Evolutionary conservation across 208 protist species (phyloP), one percentile per base, ranked within the genome.

Genomic region (Wallacemonas rigidus): DNA sequence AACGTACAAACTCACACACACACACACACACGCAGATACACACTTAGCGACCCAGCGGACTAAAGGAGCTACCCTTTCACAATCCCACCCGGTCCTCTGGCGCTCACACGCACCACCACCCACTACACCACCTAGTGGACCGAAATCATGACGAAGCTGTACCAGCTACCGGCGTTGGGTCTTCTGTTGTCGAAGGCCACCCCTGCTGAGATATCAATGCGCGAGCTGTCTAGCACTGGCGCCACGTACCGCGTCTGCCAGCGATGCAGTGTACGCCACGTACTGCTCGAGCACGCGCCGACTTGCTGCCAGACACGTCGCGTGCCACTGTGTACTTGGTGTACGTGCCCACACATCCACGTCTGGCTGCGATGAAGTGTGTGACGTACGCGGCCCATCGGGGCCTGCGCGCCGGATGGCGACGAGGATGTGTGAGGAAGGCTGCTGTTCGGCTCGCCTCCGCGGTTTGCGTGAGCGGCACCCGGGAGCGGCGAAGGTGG

Each of bases 201-300:
- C 38, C 89, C 89, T 41, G 83, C 55, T 14, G 84, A 86, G 35
- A 94, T 69, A 53, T 91, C 86, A 70, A 91, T 72, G 47, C 79
- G 74, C 35, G 84, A 79, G 38, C 72, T 74, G 11, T 74, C 55
- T 17, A 89, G 64, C 58, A 77, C 35, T 45, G 63, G 40, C 44
- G 83, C 74, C 14, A 86, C 53, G 75, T 79, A 86, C 41, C 50
- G 45, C 38, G 50, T 14, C 39, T 60, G 55, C 67, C 43, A 50
- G 14, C 45, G 53, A 11, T 43, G 44, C 17, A 60, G 2, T 6
- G 50, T 44, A 11, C 11, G 4, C 64, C 51, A 69, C 11, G 47
- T 26, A 3, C 48, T 38, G 50, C 14, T 17, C 43, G 50, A 9
- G 48, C 64, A 58, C 8, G 48, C 2, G 6, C 41, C 60, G 9